A percentile compares a stretch with the other conserved stretches of the same genome.
Evolutionary conservation across 116 monocot genomes (phyloP).

Genomic region (Cymodocea nodosa): DNA sequence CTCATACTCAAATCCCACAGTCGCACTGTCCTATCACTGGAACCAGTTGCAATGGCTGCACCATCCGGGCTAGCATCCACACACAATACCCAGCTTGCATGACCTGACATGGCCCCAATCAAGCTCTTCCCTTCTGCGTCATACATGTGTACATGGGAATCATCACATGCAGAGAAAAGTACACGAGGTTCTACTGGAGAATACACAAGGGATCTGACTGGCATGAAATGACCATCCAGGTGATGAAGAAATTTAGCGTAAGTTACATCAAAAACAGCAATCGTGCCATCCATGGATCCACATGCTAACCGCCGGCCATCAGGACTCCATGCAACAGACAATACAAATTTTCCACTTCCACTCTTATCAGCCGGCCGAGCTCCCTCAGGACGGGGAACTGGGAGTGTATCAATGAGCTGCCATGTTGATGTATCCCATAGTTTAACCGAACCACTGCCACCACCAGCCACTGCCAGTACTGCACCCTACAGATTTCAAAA

Average conservation of each 20-base stretch:
- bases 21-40: conserved; percentile 79
- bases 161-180: conserved; percentile 79
- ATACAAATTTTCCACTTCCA: conserved; percentile 60
- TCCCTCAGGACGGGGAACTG: conserved; percentile 58
- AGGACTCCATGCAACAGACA: conserved; percentile 95
- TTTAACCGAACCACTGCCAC: conserved; percentile 78
- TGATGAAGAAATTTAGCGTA: conserved; percentile 85
- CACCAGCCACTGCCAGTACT: conserved; percentile 86
- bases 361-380: conserved; percentile 43
- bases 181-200: conserved; percentile 77
- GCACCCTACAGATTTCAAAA: conserved; percentile 37
- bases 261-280: conserved; percentile 66
- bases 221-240: conserved; percentile 86
- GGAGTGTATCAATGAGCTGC: conserved; percentile 54
- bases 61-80: conserved; percentile 92
- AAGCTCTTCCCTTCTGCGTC: conserved; percentile 81
- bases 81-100: conserved; percentile 70
- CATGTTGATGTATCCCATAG: conserved; percentile 93
- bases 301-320: conserved; percentile 75
- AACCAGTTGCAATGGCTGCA: conserved; percentile 76
- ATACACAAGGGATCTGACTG: conserved; percentile 78
- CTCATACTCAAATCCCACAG: conserved; percentile 93
- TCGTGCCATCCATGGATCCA: conserved; percentile 76
- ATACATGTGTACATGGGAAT: conserved; percentile 79
- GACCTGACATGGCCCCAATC: conserved; percentile 80